Conservation (phyloP, 2,329 filamentous ascomycete genomes). For the Parastagonospora avenae region DNA sequence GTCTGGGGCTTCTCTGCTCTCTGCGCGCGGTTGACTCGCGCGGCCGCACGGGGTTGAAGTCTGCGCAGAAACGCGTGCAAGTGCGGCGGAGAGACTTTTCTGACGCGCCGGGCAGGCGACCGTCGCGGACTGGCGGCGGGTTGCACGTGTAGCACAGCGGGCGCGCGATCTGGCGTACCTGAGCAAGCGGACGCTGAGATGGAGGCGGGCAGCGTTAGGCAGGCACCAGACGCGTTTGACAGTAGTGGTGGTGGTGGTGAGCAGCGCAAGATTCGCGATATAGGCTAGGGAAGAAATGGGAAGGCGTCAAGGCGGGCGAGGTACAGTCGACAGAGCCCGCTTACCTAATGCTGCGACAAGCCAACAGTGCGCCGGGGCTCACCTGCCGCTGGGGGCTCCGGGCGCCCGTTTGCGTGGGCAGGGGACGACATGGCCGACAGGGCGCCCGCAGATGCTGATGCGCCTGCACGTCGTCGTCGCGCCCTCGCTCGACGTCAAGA, state of each 20-base stretch:
- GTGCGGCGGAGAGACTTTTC: slow-evolving; percentile 16
- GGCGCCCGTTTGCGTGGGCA: no score
- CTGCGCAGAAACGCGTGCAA: not conserved
- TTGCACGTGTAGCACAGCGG: slow-evolving; percentile 41
- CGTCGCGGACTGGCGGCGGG: slow-evolving; percentile 31
- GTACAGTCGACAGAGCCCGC: slow-evolving; percentile 24
- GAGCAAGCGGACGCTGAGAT: slow-evolving; percentile 23
- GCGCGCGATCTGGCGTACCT: slow-evolving; percentile 26
- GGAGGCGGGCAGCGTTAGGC: slow-evolving; percentile 33
- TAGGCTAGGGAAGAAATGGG: slow-evolving; percentile 44
- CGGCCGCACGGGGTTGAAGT: slow-evolving; percentile 3
- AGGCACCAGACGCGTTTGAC: slow-evolving; percentile 25
- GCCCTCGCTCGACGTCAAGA: slow-evolving; percentile 25
- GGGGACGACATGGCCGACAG: no score
- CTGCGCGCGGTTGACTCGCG: slow-evolving; percentile 26
- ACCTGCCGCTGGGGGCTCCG: no score
- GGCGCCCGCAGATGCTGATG: not conserved
- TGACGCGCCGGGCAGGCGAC: slow-evolving; percentile 24
- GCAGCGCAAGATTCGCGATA: slow-evolving; percentile 43
- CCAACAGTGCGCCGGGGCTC: not conserved
- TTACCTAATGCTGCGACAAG: no score
- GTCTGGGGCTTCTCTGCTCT: slow-evolving; percentile 13
- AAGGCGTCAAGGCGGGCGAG: slow-evolving; percentile 32
- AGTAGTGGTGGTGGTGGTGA: slow-evolving; percentile 24
- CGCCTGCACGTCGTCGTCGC: slow-evolving; percentile 15